Conservation (phyloP, 176 grass and related monocot species). For the Saccharum spontaneum region DNA sequence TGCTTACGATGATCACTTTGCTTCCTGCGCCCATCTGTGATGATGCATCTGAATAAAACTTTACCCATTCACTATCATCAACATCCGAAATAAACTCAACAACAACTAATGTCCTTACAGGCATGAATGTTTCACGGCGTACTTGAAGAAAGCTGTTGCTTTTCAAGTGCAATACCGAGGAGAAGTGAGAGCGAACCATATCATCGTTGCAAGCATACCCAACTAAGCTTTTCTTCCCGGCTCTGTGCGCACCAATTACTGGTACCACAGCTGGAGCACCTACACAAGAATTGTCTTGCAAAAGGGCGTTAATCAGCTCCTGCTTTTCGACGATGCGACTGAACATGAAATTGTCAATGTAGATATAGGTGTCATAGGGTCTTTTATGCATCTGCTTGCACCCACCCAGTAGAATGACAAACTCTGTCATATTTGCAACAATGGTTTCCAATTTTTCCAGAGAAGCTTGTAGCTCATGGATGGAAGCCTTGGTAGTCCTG, state of each 20-base stretch:
- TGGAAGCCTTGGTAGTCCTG: neutral
- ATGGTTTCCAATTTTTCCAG: neutral
- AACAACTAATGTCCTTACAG: neutral
- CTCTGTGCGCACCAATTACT: neutral
- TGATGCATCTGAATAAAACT: neutral
- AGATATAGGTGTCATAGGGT: neutral
- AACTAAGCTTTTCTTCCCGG: conserved; percentile 16
- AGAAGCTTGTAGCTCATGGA: neutral
- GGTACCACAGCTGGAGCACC: neutral
- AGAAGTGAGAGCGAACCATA: neutral
- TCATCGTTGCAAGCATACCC: neutral
- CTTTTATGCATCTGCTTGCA: neutral
- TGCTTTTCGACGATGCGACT: neutral
- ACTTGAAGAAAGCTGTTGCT: neutral
- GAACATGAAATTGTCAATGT: conserved; percentile 18
- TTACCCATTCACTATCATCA: neutral
- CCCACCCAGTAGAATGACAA: neutral
- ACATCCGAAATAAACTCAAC: neutral
- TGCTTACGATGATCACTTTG: neutral
- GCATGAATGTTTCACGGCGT: neutral
- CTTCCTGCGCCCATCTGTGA: neutral
- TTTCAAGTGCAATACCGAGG: neutral
- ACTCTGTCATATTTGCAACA: conserved; percentile 19
- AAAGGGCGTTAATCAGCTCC: neutral
- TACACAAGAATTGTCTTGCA: neutral